A percentile compares a stretch with the other conserved stretches of the same genome.
Evolutionary conservation across 371 early-diverging fungal genomes (phyloP).

Genomic region (Chytridiales sp.): DNA sequence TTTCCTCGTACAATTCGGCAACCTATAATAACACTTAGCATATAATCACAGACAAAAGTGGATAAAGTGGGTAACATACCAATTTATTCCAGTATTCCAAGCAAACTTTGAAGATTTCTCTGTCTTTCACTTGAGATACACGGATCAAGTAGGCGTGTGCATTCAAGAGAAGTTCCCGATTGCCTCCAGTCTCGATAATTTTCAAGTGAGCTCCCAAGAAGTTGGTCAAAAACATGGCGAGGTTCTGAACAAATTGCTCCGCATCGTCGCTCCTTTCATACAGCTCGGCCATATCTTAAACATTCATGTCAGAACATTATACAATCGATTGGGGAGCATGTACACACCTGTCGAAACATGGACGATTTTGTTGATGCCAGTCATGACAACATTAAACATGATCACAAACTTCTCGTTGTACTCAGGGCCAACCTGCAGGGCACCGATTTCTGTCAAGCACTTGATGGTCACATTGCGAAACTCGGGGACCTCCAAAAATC

Average conservation of each 20-base stretch:
- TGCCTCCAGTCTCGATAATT: constrained; percentile 38
- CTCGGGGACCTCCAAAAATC: constrained; percentile 79
- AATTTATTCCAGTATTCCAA: constrained; percentile 95
- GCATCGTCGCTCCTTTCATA: constrained; percentile 88
- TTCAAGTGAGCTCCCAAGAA: constrained; percentile 81
- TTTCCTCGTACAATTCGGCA: constrained; percentile 81
- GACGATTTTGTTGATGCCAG: constrained; percentile 65
- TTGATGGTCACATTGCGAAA: constrained; percentile 92
- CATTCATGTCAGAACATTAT: not conserved
- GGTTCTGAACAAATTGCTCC: constrained; percentile 86
- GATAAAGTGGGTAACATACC: constrained; percentile 50
- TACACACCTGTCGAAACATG: constrained; percentile 65
- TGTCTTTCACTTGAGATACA: constrained; percentile 88
- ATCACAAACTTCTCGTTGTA: constrained; percentile 80
- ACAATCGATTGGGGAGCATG: not conserved
- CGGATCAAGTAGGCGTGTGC: constrained; percentile 88
- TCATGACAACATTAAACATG: constrained; percentile 79
- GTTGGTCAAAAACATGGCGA: constrained; percentile 82
- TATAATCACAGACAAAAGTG: constrained; percentile 14
- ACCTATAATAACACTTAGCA: constrained; percentile 37
- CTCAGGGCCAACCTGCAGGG: constrained; percentile 68
- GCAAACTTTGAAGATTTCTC: constrained; percentile 97
- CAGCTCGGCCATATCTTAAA: constrained; percentile 68
- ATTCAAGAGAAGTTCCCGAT: constrained; percentile 65
- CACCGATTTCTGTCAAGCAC: constrained; percentile 93